Conservation (phyloP, 2,329 filamentous ascomycete species). For the Aspergillus pseudoterreus region DNA sequence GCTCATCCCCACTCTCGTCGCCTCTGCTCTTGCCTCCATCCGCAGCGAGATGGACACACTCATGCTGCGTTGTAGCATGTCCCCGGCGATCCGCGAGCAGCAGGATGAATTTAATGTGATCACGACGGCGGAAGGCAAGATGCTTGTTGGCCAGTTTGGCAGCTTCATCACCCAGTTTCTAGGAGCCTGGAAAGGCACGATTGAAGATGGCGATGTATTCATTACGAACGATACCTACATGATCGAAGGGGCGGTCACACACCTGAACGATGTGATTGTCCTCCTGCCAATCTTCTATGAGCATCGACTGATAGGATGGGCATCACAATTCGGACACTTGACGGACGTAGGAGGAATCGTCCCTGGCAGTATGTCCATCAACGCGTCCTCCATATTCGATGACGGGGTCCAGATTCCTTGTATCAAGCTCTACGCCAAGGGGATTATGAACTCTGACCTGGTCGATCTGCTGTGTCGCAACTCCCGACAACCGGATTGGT, state of each 20-base stretch:
- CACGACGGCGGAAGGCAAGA: slow-evolving; percentile 43
- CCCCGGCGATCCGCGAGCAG: slow-evolving; percentile 49
- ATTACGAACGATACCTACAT: slow-evolving; percentile 52
- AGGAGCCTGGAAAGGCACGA: slow-evolving; percentile 43
- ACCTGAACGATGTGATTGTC: slow-evolving; percentile 50
- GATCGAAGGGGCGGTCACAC: slow-evolving; percentile 48
- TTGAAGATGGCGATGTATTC: slow-evolving; percentile 50
- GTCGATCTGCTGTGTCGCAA: slow-evolving; percentile 48
- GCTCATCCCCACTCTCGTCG: slow-evolving; percentile 44
- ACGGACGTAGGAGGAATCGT: slow-evolving; percentile 47
- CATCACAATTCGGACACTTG: slow-evolving; percentile 50
- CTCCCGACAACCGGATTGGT: slow-evolving; percentile 48
- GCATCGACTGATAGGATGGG: slow-evolving; percentile 45
- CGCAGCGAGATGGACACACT: slow-evolving; percentile 50
- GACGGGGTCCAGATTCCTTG: slow-evolving; percentile 50
- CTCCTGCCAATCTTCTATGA: slow-evolving; percentile 47
- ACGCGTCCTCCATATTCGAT: slow-evolving; percentile 46
- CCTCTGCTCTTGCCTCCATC: slow-evolving; percentile 44
- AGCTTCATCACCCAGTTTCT: slow-evolving; percentile 50
- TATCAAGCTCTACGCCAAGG: slow-evolving; percentile 46
- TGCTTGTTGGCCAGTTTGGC: slow-evolving; percentile 52
- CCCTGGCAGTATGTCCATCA: slow-evolving; percentile 50
- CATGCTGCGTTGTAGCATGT: slow-evolving; percentile 51
- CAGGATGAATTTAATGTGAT: slow-evolving; percentile 55
- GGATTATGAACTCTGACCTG: slow-evolving; percentile 43